Evolutionary conservation across 2,329 filamentous ascomycete genomes (phyloP).

Genomic region (Cytospora piceicola): DNA sequence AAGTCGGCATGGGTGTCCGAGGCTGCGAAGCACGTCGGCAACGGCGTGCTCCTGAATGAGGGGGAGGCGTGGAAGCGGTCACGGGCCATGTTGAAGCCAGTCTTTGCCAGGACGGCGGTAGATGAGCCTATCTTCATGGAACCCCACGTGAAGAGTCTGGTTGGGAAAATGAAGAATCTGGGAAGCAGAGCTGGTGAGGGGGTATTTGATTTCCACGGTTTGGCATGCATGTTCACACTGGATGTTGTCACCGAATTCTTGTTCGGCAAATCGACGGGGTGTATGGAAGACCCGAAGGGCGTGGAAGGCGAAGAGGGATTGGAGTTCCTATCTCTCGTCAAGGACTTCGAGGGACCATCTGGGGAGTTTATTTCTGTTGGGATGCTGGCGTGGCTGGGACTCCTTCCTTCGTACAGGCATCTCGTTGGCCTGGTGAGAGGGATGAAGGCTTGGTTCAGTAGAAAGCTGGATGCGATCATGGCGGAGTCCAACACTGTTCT

Average conservation of each 20-base stretch:
- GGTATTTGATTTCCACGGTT: constrained; percentile 22
- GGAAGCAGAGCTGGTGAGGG: background rate
- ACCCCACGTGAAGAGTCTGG: constrained; percentile 22
- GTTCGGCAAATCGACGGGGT: constrained; percentile 24
- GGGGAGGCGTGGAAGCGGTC: constrained; percentile 27
- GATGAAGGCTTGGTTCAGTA: constrained; percentile 28
- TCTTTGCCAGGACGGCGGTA: constrained; percentile 11
- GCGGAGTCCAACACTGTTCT: background rate
- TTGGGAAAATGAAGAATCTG: constrained; percentile 5
- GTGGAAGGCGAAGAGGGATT: constrained; percentile 6
- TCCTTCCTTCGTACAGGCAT: constrained; percentile 10
- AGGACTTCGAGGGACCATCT: constrained; percentile 25
- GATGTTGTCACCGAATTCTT: constrained; percentile 29
- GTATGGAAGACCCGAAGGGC: background rate
- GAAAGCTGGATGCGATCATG: constrained; percentile 22
- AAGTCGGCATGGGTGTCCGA: constrained; percentile 26
- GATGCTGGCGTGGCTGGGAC: constrained; percentile 16
- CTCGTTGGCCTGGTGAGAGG: constrained; percentile 22
- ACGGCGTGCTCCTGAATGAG: constrained; percentile 28
- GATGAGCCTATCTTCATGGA: constrained; percentile 24
- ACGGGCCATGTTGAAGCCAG: constrained; percentile 17
- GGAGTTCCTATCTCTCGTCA: constrained; percentile 23
- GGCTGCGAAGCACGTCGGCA: constrained; percentile 27
- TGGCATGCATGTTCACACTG: constrained; percentile 24
- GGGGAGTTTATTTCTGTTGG: constrained; percentile 26